These are phyloP conservation scores for Ascosphaera aggregata DNA, from an alignment of 2,329 filamentous ascomycete species.

Conservation along the genomic window DNA sequence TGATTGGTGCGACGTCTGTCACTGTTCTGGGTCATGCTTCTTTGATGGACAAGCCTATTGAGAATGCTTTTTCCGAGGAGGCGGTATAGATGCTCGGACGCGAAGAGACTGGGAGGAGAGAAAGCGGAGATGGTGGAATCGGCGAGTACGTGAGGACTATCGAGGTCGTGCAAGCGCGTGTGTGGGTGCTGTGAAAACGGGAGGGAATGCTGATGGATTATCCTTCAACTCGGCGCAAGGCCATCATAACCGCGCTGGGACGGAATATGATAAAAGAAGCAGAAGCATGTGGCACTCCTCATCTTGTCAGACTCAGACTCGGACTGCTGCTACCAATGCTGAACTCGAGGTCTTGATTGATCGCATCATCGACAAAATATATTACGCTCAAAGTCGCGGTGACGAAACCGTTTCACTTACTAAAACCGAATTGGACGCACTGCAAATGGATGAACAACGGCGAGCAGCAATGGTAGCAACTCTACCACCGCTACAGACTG, in stretches of 20 bases:
- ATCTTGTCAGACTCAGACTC: too few relatives aligned
- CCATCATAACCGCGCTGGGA: too few relatives aligned
- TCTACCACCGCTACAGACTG: neutral
- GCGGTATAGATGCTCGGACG: slow-evolving; percentile 99
- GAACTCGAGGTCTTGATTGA: neutral
- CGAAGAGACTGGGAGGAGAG: slow-evolving; percentile 28
- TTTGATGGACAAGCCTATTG: slow-evolving; percentile 95
- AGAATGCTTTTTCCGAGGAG: slow-evolving; percentile 99
- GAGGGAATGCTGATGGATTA: too few relatives aligned
- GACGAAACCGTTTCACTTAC: neutral
- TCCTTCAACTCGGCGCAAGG: too few relatives aligned
- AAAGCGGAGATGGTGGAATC: neutral
- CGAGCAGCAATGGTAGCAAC: neutral
- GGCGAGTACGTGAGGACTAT: neutral
- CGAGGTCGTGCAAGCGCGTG: neutral
- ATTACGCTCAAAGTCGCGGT: neutral
- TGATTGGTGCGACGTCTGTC: slow-evolving; percentile 86
- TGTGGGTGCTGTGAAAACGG: too few relatives aligned
- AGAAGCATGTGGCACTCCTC: neutral
- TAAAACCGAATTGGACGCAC: neutral
- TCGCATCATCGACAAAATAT: neutral
- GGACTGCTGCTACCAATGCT: neutral
- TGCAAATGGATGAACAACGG: neutral
- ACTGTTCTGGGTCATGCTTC: slow-evolving; percentile 86
- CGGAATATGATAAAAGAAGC: too few relatives aligned